Conservation (phyloP, 179 eudicot species). For the Beta lomatogona region DNA sequence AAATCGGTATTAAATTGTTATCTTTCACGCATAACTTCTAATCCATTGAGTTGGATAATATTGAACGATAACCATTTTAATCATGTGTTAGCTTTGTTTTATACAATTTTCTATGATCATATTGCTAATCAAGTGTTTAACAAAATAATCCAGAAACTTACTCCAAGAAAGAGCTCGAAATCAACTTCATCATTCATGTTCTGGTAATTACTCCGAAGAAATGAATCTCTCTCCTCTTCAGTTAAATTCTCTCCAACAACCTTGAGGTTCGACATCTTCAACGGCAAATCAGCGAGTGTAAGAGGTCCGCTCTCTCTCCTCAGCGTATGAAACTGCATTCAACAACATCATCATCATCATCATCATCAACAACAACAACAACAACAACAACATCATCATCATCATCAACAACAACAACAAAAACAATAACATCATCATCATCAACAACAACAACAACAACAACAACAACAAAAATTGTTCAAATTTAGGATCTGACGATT, state of each 20-base stretch:
- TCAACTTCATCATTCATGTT: constrained; percentile 73
- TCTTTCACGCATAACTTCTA: background rate
- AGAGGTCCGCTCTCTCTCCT: constrained; percentile 87
- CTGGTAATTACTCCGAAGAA: constrained; percentile 63
- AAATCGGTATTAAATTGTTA: too few relatives aligned
- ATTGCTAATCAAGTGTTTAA: background rate
- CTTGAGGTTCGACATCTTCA: constrained; percentile 82
- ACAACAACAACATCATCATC: too few relatives aligned
- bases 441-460: background rate
- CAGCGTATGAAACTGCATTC: constrained; percentile 66
- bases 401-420: background rate
- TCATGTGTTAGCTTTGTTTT: background rate
- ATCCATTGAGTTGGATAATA: background rate
- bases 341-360: background rate
- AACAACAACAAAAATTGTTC: background rate
- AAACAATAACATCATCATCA: background rate
- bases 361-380: background rate
- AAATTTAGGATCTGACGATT: background rate
- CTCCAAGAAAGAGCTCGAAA: constrained; percentile 70
- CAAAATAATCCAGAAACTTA: constrained; percentile 22
- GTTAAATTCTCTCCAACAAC: constrained; percentile 85
- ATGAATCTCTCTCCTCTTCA: constrained; percentile 75
- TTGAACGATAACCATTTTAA: background rate
- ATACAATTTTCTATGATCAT: background rate
- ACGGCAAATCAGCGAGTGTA: constrained; percentile 71